Evolutionary conservation across 495 filamentous ascomycete species (phyloP).

Genomic region (Chaetomium tenue): DNA sequence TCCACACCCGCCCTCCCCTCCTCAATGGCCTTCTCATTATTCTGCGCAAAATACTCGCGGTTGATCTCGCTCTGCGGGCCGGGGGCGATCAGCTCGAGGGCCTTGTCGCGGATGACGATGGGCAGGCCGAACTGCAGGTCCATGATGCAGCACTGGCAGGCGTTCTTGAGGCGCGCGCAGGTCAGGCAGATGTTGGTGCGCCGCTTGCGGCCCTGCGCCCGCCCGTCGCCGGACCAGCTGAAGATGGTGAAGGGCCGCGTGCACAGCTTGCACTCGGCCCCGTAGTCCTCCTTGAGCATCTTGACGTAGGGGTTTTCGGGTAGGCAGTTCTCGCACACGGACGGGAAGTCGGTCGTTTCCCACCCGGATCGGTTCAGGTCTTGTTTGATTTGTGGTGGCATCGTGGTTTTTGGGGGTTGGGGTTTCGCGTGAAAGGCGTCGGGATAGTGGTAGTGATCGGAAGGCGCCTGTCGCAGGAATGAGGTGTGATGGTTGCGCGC

Average conservation of each 20-base stretch:
- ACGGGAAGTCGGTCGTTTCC: slow-evolving; percentile 84
- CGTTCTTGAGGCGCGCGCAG: slow-evolving; percentile 91
- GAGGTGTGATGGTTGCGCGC: background rate
- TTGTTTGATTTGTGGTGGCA: slow-evolving; percentile 78
- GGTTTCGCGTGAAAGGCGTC: background rate
- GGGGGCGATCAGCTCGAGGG: slow-evolving; percentile 92
- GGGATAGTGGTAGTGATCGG: background rate
- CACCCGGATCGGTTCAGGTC: slow-evolving; percentile 94
- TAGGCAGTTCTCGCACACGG: slow-evolving; percentile 71
- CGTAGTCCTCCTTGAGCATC: slow-evolving; percentile 95
- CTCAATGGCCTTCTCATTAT: slow-evolving; percentile 91
- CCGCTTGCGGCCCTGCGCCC: slow-evolving; percentile 80
- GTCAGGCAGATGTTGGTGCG: slow-evolving; percentile 92
- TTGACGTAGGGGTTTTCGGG: slow-evolving; percentile 97
- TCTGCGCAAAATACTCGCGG: slow-evolving; percentile 94
- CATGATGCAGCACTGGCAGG: slow-evolving; percentile 98
- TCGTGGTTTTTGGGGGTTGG: slow-evolving; percentile 20
- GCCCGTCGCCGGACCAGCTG: slow-evolving; percentile 78
- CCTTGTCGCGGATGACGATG: slow-evolving; percentile 92
- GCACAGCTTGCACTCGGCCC: slow-evolving; percentile 79
- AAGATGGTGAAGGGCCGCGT: slow-evolving; percentile 96
- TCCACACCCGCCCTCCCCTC: slow-evolving; percentile 75
- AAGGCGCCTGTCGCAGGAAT: background rate
- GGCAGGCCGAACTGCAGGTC: slow-evolving; percentile 93
- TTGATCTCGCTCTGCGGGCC: slow-evolving; percentile 90